A percentile compares a stretch with the other conserved stretches of the same genome.
These are phyloP conservation scores for Phytophthora pluvialis DNA, from an alignment of 352 stramenopile species.

Conservation along the genomic window DNA sequence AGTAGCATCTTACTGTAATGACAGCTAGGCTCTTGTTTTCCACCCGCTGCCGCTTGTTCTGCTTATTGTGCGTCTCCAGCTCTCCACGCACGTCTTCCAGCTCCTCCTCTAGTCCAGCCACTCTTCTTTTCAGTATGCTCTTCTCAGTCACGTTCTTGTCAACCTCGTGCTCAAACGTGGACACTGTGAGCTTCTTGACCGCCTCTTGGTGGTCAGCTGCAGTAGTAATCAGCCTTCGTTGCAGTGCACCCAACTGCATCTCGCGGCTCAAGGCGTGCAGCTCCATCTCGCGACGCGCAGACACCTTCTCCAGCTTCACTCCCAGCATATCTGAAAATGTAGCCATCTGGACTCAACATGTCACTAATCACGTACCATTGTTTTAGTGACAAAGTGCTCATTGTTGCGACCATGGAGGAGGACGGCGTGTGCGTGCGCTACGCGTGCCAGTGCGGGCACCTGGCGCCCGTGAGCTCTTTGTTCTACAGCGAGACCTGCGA, in stretches of 20 bases:
- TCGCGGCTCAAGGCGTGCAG: not conserved
- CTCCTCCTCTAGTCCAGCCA: no score
- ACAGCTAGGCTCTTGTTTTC: not conserved
- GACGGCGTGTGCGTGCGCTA: conserved; percentile 67
- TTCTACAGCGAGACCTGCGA: conserved; percentile 85
- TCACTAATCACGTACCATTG: not conserved
- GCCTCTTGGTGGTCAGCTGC: not conserved
- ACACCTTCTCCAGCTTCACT: no score
- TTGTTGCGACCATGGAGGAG: not conserved
- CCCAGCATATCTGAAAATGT: no score
- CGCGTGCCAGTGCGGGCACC: conserved; percentile 74
- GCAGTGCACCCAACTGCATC: not conserved
- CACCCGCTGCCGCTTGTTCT: not conserved
- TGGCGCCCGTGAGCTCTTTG: conserved; percentile 57
- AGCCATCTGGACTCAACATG: not conserved
- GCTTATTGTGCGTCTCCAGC: no score
- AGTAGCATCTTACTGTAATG: not conserved
- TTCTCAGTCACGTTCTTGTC: not conserved
- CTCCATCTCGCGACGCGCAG: not conserved
- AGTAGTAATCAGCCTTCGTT: not conserved
- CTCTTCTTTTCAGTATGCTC: not conserved
- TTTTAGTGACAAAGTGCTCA: no score
- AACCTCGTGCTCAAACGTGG: not conserved
- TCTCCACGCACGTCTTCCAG: no score
- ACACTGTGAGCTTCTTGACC: not conserved